Base-by-base conservation (phyloP, 352 stramenopile species). In the Phytophthora foliorum region DNA sequence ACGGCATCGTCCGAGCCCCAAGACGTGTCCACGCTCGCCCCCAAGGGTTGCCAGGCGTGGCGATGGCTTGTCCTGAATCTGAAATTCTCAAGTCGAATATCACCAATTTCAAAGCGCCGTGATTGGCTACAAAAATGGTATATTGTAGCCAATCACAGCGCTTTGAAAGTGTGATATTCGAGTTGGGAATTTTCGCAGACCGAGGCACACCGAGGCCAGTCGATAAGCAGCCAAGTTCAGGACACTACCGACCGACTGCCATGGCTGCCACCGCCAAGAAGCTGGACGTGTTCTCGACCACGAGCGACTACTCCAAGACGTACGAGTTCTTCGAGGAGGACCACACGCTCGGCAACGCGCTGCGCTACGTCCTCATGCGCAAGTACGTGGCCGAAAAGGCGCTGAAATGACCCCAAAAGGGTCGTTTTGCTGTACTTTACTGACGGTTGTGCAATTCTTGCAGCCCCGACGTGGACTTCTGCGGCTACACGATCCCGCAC, bases 401-500 rank as follows among this genome's bases (percentile, higher is more conserved):
- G 38, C 14, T 32, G 14, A 8, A 32, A 70, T 54, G 14, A 19
- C 51, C 54, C 34, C 31, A 19, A 1, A n/a, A 36, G 31, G 6
- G 31, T 36, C 5, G 4, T 56, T 52, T 36, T 6, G 10, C 19
- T 53, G 25, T 36, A 6, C 1, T 13, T 32, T 62, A 16, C 25
- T 57, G 38, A 25, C 21, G 45, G 5, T 44, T 63, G 21, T 72
- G 14, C n/a, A 14, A 60, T 63, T 41, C n/a, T n/a, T 71, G 39
- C 51, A 97, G 95, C 64, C 85, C 88, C 4, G 84, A 97, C 34
- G 92, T 98, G 11, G 88, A 97, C 45, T 99, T 99, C 70, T 96
- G 91, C 19, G 96, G 96, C 59, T 99, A 99, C 80, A 98, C 92
- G 34, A 97, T 99, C 39, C 96, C 96, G 36, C 96, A 99, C 82